Evolutionary conservation across 2,329 filamentous ascomycete species (phyloP).

Genomic region (Calonectria hongkongensis): DNA sequence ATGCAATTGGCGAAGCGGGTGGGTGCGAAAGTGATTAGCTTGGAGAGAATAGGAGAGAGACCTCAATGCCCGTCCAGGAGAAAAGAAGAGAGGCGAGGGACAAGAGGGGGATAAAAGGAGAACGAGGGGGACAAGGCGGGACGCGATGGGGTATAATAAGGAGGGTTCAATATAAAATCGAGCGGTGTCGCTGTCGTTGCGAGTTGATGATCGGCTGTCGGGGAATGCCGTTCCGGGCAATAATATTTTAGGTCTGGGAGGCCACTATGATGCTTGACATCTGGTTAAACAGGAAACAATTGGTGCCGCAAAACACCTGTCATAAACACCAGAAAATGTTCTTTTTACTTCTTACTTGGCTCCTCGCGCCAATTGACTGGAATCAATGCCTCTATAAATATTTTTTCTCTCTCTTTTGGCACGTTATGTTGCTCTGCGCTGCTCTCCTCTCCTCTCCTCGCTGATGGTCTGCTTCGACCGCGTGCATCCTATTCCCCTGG

Average conservation of each 20-base stretch:
- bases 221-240: slow-evolving; percentile 47
- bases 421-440: neutral
- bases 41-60: neutral
- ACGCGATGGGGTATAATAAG: slow-evolving; percentile 24
- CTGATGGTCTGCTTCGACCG: neutral
- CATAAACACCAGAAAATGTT: slow-evolving; percentile 3
- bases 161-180: slow-evolving; percentile 34
- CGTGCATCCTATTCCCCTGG: slow-evolving; percentile 18
- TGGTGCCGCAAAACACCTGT: slow-evolving; percentile 12
- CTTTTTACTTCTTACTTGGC: slow-evolving; percentile 6
- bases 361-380: slow-evolving; percentile 31
- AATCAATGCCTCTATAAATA: slow-evolving; percentile 27
- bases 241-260: slow-evolving; percentile 23
- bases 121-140: slow-evolving; percentile 21
- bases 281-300: slow-evolving; percentile 25
- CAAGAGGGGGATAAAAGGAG: slow-evolving; percentile 17
- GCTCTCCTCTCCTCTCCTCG: slow-evolving; percentile 1
- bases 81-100: slow-evolving; percentile 2
- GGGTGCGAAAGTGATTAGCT: slow-evolving; percentile 4
- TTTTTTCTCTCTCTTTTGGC: slow-evolving; percentile 5
- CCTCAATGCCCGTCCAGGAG: slow-evolving; percentile 27
- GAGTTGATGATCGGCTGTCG: slow-evolving; percentile 40
- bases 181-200: slow-evolving; percentile 31
- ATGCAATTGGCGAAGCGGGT: slow-evolving; percentile 20
- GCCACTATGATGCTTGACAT: slow-evolving; percentile 21